phyloP scores from a whole-genome alignment of 164 flowering plant genomes.

The Stephania japonica region DNA sequence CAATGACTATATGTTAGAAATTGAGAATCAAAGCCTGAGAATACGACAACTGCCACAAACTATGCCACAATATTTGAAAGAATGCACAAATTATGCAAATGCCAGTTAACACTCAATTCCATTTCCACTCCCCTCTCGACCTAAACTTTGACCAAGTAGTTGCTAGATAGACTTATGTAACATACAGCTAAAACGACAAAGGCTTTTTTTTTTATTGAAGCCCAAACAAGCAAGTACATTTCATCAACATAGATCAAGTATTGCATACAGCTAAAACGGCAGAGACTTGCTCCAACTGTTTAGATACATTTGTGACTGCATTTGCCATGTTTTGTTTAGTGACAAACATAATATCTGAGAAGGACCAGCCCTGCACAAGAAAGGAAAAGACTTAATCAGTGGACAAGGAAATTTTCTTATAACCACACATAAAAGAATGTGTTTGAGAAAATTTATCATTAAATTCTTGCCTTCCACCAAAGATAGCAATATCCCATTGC shows the following conservation, averaged over 20 bases:
- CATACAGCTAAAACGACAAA: constrained; percentile 62
- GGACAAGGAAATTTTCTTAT: not conserved
- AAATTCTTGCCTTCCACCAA: constrained; percentile 82
- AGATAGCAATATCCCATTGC: constrained; percentile 92
- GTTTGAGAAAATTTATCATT: not conserved
- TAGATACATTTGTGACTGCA: constrained; percentile 72
- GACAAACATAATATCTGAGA: constrained; percentile 82
- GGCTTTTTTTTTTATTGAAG: too few species aligned
- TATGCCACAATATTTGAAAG: not conserved
- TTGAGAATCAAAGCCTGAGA: not conserved
- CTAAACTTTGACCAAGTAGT: not conserved
- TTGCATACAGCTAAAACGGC: constrained; percentile 67
- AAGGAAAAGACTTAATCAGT: constrained; percentile 7
- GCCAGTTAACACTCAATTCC: not conserved
- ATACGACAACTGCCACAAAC: not conserved
- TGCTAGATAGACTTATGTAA: not conserved
- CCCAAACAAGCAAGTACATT: too few species aligned
- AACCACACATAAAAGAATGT: not conserved
- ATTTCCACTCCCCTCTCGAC: not conserved
- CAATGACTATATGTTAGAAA: too few species aligned
- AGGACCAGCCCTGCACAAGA: constrained; percentile 61
- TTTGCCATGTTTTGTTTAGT: constrained; percentile 81
- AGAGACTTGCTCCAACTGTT: constrained; percentile 65
- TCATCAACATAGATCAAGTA: too few species aligned
- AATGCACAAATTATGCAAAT: not conserved